These are phyloP conservation scores for Micromonas pusilla DNA, from an alignment of 139 green algal species.

Conservation along the genomic window DNA sequence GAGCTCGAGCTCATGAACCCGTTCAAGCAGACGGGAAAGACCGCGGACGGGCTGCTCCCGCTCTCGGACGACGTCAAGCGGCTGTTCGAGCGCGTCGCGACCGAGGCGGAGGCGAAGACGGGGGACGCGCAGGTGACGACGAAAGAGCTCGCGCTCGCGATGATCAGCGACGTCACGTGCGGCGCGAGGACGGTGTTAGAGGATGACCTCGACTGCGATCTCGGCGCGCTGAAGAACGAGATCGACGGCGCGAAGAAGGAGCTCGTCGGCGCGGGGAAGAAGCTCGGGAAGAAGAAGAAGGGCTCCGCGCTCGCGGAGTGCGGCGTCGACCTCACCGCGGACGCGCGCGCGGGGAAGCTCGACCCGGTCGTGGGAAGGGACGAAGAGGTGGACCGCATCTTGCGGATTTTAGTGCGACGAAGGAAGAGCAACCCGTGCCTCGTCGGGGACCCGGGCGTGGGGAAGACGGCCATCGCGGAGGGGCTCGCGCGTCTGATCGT, in stretches of 20 bases:
- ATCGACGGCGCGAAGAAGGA: conserved; percentile 2
- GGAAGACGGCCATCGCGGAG: conserved; percentile 42
- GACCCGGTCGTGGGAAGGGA: conserved; percentile 33
- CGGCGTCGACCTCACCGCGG: conserved; percentile 20
- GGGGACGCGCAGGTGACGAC: not conserved
- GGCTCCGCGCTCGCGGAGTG: conserved; percentile 5
- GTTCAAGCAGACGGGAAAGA: not conserved
- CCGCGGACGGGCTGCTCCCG: conserved; percentile 13
- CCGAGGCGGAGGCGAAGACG: not conserved
- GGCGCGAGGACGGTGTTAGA: not conserved
- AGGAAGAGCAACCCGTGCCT: conserved; percentile 37
- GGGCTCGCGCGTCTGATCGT: conserved; percentile 33
- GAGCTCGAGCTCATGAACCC: conserved; percentile 16
- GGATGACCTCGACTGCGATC: not conserved
- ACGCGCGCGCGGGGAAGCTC: conserved; percentile 18
- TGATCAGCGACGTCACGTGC: conserved; percentile 13
- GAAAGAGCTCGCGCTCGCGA: conserved; percentile 17
- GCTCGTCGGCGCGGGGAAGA: conserved; percentile 24
- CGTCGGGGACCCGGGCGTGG: conserved; percentile 33
- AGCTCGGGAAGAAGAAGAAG: conserved; percentile 21
- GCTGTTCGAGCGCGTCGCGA: conserved; percentile 2
- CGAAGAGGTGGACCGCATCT: conserved; percentile 28
- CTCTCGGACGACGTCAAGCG: conserved; percentile 4
- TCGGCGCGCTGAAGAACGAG: not conserved
- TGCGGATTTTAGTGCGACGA: conserved; percentile 33